These are phyloP conservation scores for Cryptococcus sp. DNA, from an alignment of 1,284 basidiomycete species.

Conservation along the genomic window DNA sequence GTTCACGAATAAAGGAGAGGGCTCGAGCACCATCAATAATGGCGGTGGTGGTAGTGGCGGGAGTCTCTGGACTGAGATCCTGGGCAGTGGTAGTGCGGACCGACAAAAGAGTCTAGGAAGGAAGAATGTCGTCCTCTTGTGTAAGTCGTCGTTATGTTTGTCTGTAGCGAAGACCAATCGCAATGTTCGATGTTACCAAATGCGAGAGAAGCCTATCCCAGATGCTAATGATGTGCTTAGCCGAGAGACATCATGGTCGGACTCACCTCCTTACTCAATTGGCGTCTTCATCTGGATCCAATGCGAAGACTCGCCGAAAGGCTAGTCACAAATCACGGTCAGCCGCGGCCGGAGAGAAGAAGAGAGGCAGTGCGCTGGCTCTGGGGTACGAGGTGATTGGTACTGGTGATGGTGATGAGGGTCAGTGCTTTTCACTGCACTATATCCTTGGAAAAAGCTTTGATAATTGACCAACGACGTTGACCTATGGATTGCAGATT, in stretches of 20 bases:
- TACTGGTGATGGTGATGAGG: conserved; percentile 82
- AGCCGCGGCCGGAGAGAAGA: conserved; percentile 6
- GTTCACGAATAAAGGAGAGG: too few relatives aligned
- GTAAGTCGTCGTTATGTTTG: conserved; percentile 57
- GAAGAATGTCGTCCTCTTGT: conserved; percentile 80
- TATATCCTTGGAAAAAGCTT: background rate
- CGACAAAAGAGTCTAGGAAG: conserved; percentile 68
- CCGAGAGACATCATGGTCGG: conserved; percentile 55
- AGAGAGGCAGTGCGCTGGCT: conserved; percentile 65
- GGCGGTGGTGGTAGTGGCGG: conserved; percentile 1
- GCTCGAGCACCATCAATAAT: too few relatives aligned
- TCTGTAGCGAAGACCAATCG: background rate
- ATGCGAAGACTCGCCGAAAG: conserved; percentile 40
- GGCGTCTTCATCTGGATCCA: conserved; percentile 2
- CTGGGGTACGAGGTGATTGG: conserved; percentile 86
- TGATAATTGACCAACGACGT: background rate
- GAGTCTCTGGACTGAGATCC: conserved; percentile 79
- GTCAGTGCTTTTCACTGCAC: conserved; percentile 54
- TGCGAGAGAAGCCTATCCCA: too few relatives aligned
- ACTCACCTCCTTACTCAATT: conserved; percentile 21
- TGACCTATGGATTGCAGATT: conserved; percentile 60
- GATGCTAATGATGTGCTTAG: too few relatives aligned
- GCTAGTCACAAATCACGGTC: background rate
- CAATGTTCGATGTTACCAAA: background rate
- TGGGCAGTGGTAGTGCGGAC: conserved; percentile 85